phyloP scores from a whole-genome alignment of 192 early-diverging fungal genomes.

The Helicostylum pulchrum region DNA sequence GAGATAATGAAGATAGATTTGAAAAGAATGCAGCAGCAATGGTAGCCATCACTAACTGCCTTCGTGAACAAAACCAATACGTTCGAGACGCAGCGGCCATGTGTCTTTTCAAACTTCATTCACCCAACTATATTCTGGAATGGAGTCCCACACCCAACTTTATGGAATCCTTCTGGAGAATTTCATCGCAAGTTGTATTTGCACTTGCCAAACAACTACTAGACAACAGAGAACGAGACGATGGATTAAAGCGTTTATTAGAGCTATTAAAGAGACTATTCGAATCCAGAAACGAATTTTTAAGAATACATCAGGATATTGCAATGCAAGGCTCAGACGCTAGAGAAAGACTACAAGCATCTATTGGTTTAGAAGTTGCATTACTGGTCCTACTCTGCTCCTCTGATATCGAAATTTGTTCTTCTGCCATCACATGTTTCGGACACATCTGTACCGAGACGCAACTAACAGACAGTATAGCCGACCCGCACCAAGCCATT shows the following conservation, averaged over 20 bases:
- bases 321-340: conserved; percentile 53
- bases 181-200: conserved; percentile 61
- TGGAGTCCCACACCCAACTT: conserved; percentile 77
- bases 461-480: conserved; percentile 59
- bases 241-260: conserved; percentile 62
- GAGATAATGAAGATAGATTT: conserved; percentile 59
- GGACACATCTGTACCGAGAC: conserved; percentile 70
- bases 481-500: conserved; percentile 39
- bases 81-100: conserved; percentile 73
- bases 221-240: conserved; percentile 63
- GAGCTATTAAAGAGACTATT: conserved; percentile 67
- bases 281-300: conserved; percentile 59
- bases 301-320: conserved; percentile 48
- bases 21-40: conserved; percentile 77
- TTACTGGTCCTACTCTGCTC: conserved; percentile 75
- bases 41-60: conserved; percentile 69
- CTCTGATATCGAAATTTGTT: conserved; percentile 64
- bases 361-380: conserved; percentile 70
- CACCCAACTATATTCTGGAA: conserved; percentile 61
- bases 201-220: conserved; percentile 74
- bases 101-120: conserved; percentile 72
- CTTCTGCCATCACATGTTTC: conserved; percentile 61
- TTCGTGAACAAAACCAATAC: conserved; percentile 63
- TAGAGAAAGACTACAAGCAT: conserved; percentile 63
- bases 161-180: conserved; percentile 79